Conservation (phyloP, 441 rosid genomes). For the Monsonia emarginata region DNA sequence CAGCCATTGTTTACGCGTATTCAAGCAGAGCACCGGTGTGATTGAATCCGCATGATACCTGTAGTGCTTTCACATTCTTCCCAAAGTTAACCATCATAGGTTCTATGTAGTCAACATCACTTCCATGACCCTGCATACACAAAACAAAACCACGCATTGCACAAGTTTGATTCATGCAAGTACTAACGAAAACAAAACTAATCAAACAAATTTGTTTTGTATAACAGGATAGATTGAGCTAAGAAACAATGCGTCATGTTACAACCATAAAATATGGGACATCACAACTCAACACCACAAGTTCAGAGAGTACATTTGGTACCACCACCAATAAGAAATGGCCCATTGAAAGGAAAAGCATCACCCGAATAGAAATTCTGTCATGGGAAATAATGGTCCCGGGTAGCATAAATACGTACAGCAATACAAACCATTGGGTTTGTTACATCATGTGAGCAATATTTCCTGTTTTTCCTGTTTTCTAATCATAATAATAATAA, state of each 20-base stretch:
- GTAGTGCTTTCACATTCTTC: conserved; percentile 47
- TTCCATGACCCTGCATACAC: conserved; percentile 68
- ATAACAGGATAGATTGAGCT: not conserved
- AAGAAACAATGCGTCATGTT: not conserved
- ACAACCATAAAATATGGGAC: not conserved
- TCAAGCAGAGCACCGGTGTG: conserved; percentile 75
- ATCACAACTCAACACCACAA: not conserved
- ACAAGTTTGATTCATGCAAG: not conserved
- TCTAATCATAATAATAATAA: too few relatives aligned
- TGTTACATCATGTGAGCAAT: too few relatives aligned
- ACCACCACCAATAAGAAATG: too few relatives aligned
- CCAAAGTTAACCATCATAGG: conserved; percentile 47
- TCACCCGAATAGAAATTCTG: too few relatives aligned
- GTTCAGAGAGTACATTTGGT: not conserved
- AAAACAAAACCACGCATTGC: conserved; percentile 1
- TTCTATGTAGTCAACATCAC: conserved; percentile 57
- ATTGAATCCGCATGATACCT: conserved; percentile 82
- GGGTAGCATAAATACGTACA: too few relatives aligned
- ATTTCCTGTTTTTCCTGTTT: too few relatives aligned
- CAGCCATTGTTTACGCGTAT: not conserved
- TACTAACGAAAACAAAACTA: not conserved
- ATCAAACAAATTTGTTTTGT: not conserved
- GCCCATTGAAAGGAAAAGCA: too few relatives aligned
- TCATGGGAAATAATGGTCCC: too few relatives aligned
- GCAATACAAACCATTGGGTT: too few relatives aligned